Conservation (phyloP, 164 flowering plant genomes). For the Magnolia kwangsiensis region DNA sequence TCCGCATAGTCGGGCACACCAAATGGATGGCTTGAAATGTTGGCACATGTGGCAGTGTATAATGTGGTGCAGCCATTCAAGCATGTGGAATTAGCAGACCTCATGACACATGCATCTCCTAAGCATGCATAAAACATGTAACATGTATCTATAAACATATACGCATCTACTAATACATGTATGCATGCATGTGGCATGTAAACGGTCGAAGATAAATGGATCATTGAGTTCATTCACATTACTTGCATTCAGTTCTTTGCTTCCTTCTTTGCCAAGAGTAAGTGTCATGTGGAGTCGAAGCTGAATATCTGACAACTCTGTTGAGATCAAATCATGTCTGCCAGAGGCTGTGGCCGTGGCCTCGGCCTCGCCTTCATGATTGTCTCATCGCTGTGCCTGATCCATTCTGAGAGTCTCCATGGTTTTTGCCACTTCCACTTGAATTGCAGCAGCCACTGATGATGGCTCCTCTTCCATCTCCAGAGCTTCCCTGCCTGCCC, state of each 20-base stretch:
- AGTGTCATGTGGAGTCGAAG: slow-evolving; percentile 23
- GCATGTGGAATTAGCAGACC: neutral
- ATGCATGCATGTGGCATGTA: neutral
- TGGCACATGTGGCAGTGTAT: neutral
- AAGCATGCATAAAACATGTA: neutral
- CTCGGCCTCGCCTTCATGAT: slow-evolving; percentile 69
- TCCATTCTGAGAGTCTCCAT: slow-evolving; percentile 97
- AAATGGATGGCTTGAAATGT: neutral
- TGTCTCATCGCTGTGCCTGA: slow-evolving; percentile 91
- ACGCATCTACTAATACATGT: neutral
- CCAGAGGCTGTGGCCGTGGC: slow-evolving; percentile 58
- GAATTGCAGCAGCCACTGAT: slow-evolving; percentile 92
- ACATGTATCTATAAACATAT: neutral
- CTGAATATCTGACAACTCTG: slow-evolving; percentile 23
- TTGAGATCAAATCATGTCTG: slow-evolving; percentile 33
- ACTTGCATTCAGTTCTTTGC: slow-evolving; percentile 34
- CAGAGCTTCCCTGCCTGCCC: slow-evolving; percentile 89
- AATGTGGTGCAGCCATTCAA: neutral
- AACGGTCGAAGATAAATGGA: neutral
- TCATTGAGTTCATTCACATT: neutral
- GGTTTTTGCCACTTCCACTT: slow-evolving; percentile 99
- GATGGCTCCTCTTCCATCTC: slow-evolving; percentile 99
- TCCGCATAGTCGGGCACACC: neutral
- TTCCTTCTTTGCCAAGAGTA: slow-evolving; percentile 21
- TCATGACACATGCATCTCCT: neutral